Base-by-base conservation (phyloP, 1,139 yeast genomes). In the Geotrichum klebahnii region DNA sequence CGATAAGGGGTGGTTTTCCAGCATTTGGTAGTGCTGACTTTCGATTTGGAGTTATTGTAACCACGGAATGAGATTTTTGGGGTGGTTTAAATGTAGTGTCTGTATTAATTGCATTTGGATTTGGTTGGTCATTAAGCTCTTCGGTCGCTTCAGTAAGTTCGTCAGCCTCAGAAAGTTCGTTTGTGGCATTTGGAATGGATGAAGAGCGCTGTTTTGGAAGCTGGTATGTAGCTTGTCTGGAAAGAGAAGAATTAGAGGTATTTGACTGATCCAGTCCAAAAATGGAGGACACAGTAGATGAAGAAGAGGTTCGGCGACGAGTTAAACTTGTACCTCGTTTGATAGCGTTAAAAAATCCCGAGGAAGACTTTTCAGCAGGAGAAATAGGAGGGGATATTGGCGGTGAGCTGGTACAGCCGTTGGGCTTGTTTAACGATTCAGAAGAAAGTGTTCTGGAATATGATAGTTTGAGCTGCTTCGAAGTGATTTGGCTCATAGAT, bases 251-350 rank as follows among this genome's bases (percentile, higher is more conserved):
- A 29, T 16, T 31, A 0, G 43, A 35, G 23, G 32, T 10, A 37
- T 48, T 42, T n/a, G 46, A 35, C 12, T 46, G 37, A 20, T 48
- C 47, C 12, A 44, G 20, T 6, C 41, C 51, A 34, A 42, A 26
- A 2, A 37, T 35, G 23, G 31, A 34, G 22, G 47, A 41, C 1
- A 34, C n/a, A 4, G 51, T 43, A 9, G 53, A 51, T 12, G 42
- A 29, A 5, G 48, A 47, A 6, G 42, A 40, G 6, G 39, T 47
- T 35, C 53, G 38, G 20, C 46, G 32, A 10, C 49, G 39, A 8
- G 49, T 29, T 5, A 50, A 19, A 41, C 53, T 50, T 6, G 53
- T 43, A 6, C 50, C 47, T 34, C 53, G 31, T 28, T 50, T 50
- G 19, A 50, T 22, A 10, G 53, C 49, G 28, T 45, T 46, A 24